A percentile compares a stretch with the other conserved stretches of the same genome.
Conservation (phyloP, 148 eudicot genomes). For the Chenopodium quinoa region DNA sequence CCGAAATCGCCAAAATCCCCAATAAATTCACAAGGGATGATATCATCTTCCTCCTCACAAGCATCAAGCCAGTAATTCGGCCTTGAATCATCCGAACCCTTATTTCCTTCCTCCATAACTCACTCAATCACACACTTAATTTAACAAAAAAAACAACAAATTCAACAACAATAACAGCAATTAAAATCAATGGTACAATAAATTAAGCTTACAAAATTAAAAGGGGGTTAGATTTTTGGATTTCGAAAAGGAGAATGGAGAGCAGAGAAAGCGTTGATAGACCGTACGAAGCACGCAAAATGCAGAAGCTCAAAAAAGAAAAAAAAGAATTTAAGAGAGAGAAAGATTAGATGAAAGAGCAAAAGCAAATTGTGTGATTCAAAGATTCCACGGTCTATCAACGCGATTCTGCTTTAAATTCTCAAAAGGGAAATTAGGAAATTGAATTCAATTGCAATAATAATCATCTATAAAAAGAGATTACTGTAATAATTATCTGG, state of each 20-base stretch:
- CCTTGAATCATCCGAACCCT: slow-evolving; percentile 29
- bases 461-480: no score
- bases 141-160: not conserved
- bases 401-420: slow-evolving; percentile 69
- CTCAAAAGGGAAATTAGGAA: not conserved
- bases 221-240: not conserved
- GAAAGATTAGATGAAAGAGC: slow-evolving; percentile 14
- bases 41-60: slow-evolving; percentile 71
- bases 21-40: slow-evolving; percentile 49
- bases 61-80: slow-evolving; percentile 90
- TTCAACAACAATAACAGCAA: not conserved
- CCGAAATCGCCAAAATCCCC: slow-evolving; percentile 27
- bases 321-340: slow-evolving; percentile 3
- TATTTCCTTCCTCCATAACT: slow-evolving; percentile 22
- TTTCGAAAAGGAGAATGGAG: slow-evolving; percentile 7
- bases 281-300: slow-evolving; percentile 95
- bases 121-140: not conserved
- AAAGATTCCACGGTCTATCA: slow-evolving; percentile 76
- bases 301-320: slow-evolving; percentile 7
- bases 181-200: not conserved
- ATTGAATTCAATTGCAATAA: not conserved
- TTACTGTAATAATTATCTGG: no score
- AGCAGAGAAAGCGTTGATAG: slow-evolving; percentile 60
- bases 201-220: not conserved
- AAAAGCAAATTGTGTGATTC: slow-evolving; percentile 64